Base-by-base conservation (phyloP, 2,329 filamentous ascomycete genomes). In the Botrytis hyacinthi region DNA sequence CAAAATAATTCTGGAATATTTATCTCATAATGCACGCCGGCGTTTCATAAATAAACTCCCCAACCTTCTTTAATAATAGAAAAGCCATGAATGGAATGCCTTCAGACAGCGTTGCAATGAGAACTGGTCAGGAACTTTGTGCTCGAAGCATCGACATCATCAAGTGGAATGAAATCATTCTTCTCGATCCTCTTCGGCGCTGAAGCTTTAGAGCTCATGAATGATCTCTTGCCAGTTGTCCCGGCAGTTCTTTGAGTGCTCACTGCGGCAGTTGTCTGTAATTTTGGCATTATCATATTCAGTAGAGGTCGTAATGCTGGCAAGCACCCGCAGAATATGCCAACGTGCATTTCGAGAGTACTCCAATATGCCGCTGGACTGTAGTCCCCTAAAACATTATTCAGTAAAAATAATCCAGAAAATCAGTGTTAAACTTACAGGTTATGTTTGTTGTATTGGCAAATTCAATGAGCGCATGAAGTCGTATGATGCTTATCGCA, bases 341-440 rank as follows among this genome's bases (percentile, higher is more conserved):
- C 67, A 32, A 60, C 67, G 18, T 70, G 67, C 22, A 70, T 37
- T 35, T 70, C 67, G 29, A 70, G 51, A 32, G 67, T 70, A 29
- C 67, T 70, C 35, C 51, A 70, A 42, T 60, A 59, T 46, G 37
- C 67, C 18, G 51, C 54, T 10, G 37, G 40, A 60, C 57, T 51
- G 18, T 60, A 60, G 29, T 70, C 67, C 40, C 37, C 37, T 70
- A 60, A 46, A 18, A n/a, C 2, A 46, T n/a, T 26, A 26, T 20
- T 70, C 14, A 60, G 54, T 32, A 67, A 48, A 35, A 12, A 67
- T 26, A 40, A 16, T 12, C 1, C 9, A n/a, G 22, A 22, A 12
- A 29, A 70, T 26, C 1, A 26, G 9, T 29, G 16, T 44, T 9
- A 32, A 29, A 14, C 51, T 44, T 44, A 70, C 67, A 60, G n/a